Base-by-base conservation (phyloP, 2,329 filamentous ascomycete genomes). In the Ophiostoma piceae region DNA sequence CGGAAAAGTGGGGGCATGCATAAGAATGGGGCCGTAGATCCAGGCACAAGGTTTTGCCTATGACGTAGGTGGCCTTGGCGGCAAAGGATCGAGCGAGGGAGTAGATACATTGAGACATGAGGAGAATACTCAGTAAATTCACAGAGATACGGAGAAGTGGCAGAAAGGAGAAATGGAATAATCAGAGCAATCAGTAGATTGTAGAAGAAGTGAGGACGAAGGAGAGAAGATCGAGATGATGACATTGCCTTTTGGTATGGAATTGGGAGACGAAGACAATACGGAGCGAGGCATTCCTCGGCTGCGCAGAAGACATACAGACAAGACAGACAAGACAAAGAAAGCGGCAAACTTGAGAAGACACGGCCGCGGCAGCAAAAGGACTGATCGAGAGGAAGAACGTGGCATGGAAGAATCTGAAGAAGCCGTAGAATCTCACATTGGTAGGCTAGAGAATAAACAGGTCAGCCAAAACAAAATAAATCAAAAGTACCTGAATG, bases 21-120 rank as follows among this genome's bases (percentile, higher is more conserved):
- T 39, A 19, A 65, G 19, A 39, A 65, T 19, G 62, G 62, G 19
- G 16, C 19, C 62, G 32, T 39, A 22, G 32, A 65, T 65, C 62
- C 62, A 65, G 62, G 62, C 62, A 65, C 62, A 65, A 22, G 35
- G 62, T 65, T 65, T 39, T 65, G 35, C 29, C 62, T 22, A 65
- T 65, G 62, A 65, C 62, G 62, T 65, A 16, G 35, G 26, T 65
- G 9, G 16, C 3, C 62, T 65, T 65, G 62, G 62, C 62, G 16
- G 29, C 29, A 35, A 35, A 35, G 57, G 32, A 32, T 62, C 26
- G 57, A 62, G 26, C 57, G 29, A 64, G 29, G 29, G 32, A n/a
- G n/a, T n/a, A 22, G 35, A 37, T 29, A 22, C 2, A 22, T 7
- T 22, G 2, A 64, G 60, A 35, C 35, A 35, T 35, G 39, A 6